Evolutionary conservation across 2,329 filamentous ascomycete genomes (phyloP), one percentile per base, ranked within the genome.

Genomic region (Alternaria ethzedia): DNA sequence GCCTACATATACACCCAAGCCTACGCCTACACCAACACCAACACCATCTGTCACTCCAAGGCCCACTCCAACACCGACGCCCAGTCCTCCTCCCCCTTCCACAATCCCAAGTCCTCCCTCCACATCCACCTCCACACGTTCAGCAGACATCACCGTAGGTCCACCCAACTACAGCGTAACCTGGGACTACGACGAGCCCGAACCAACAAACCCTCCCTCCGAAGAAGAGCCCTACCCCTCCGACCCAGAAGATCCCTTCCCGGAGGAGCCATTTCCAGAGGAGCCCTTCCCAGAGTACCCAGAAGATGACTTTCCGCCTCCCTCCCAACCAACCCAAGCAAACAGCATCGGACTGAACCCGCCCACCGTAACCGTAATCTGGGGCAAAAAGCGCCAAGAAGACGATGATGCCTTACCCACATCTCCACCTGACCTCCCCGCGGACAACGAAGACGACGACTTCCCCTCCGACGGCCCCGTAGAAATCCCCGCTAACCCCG

Each of bases 311-410:
- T 47, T 54, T 4, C 66, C 61, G 4, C 61, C 58, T 6, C 59
- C 59, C 43, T 36, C 59, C 6, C 26, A 55, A 20, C 66, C 64
- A 23, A 65, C 59, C 3, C 65, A 63, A 23, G 46, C 61, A 26
- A 67, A 70, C 44, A 50, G 43, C 28, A 64, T 70, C 36, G 54
- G 64, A 4, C 47, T 70, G 17, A 50, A 60, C 10, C 64, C 64
- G 2, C 66, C 66, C 6, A 56, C 30, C 10, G 60, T 54, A 10
- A 66, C 69, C 8, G 50, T 67, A 7, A 67, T 60, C 32, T 71
- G 67, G 69, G 61, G 56, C 26, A 68, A 70, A 36, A 50, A 59
- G 55, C 50, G 68, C 10, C 65, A 69, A 43, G 61, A 63, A 13
- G 67, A 69, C 6, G 44, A 59, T 44, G 46, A 47, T 25, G 57